Percentiles rank a stretch among this genome's conserved stretches.
Conservation (phyloP, 2,329 filamentous ascomycete genomes). For the Metarhizium brunneum region DNA sequence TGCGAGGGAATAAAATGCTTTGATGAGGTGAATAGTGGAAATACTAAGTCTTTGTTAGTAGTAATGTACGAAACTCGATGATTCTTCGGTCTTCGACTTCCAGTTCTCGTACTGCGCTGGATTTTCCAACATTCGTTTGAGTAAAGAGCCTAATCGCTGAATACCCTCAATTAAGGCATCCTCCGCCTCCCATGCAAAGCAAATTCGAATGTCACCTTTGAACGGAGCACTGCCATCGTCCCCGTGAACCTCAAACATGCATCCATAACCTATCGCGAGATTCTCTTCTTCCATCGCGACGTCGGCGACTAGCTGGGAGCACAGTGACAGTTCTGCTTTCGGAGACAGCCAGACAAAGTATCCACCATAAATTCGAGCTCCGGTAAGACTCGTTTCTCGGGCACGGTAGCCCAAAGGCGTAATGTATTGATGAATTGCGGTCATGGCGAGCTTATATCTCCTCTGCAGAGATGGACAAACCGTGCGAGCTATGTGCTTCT, state of each 20-base stretch:
- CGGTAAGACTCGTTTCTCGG: constrained; percentile 26
- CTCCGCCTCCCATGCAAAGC: constrained; percentile 65
- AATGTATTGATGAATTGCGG: constrained; percentile 50
- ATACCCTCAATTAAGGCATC: constrained; percentile 58
- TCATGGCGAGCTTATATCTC: constrained; percentile 42
- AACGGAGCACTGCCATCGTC: constrained; percentile 48
- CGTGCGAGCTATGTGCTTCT: constrained; percentile 30
- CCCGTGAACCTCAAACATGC: constrained; percentile 58
- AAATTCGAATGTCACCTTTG: constrained; percentile 51
- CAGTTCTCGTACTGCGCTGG: constrained; percentile 15
- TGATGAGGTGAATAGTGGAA: neutral
- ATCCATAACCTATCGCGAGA: constrained; percentile 58
- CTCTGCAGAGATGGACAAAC: constrained; percentile 36
- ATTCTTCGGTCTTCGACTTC: constrained; percentile 2
- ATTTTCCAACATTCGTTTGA: constrained; percentile 22
- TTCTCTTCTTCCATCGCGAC: constrained; percentile 54
- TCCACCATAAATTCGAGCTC: constrained; percentile 55
- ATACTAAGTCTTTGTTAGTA: constrained; percentile 14
- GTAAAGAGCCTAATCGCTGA: constrained; percentile 45
- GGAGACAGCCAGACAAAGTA: constrained; percentile 80
- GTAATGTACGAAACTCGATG: neutral
- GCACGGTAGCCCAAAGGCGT: constrained; percentile 50
- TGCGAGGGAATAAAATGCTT: neutral
- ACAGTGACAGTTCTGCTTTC: constrained; percentile 29
- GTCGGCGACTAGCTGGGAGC: constrained; percentile 47